Percentiles rank a stretch among this genome's conserved stretches.
These are phyloP conservation scores for Kuraishia hungarica DNA, from an alignment of 805 yeast genomes.

Conservation along the genomic window DNA sequence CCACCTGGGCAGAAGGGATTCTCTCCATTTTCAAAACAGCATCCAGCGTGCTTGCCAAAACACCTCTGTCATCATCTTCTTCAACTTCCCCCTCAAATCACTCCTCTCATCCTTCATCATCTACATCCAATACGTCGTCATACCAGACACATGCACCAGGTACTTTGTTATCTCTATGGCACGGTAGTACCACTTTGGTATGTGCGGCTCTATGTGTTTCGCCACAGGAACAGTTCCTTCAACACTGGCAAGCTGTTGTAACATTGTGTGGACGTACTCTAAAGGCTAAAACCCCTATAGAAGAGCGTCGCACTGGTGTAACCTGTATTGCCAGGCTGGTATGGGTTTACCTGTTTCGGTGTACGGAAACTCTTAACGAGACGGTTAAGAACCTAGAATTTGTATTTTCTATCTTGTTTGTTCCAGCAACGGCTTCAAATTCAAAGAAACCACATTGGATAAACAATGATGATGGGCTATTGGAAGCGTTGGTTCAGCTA, in stretches of 20 bases:
- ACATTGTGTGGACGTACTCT: slow-evolving; percentile 55
- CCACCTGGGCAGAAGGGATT: slow-evolving; percentile 86
- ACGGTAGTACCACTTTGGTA: slow-evolving; percentile 54
- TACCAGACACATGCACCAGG: too few relatives aligned
- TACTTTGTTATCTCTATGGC: slow-evolving; percentile 34
- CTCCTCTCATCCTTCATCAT: too few relatives aligned
- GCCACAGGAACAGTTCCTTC: slow-evolving; percentile 64
- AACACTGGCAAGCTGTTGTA: slow-evolving; percentile 61
- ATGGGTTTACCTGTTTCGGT: slow-evolving; percentile 86
- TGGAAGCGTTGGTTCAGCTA: slow-evolving; percentile 62
- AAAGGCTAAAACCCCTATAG: slow-evolving; percentile 47
- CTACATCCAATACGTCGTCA: too few relatives aligned
- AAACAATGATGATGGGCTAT: slow-evolving; percentile 48
- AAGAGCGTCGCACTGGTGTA: slow-evolving; percentile 46
- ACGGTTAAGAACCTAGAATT: slow-evolving; percentile 72
- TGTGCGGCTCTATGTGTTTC: slow-evolving; percentile 75
- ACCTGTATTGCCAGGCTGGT: slow-evolving; percentile 64
- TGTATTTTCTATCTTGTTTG: slow-evolving; percentile 46
- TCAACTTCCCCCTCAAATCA: too few relatives aligned
- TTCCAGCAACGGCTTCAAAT: slow-evolving; percentile 27
- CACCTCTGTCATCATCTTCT: slow-evolving; percentile 27
- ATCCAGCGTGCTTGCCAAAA: slow-evolving; percentile 35
- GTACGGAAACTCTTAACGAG: slow-evolving; percentile 82
- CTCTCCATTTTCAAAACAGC: slow-evolving; percentile 43
- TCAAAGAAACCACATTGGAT: slow-evolving; percentile 72